Evolutionary conservation across 1,139 yeast genomes (phyloP), one percentile per base, ranked within the genome.

Genomic region (Taphrina confusa): DNA sequence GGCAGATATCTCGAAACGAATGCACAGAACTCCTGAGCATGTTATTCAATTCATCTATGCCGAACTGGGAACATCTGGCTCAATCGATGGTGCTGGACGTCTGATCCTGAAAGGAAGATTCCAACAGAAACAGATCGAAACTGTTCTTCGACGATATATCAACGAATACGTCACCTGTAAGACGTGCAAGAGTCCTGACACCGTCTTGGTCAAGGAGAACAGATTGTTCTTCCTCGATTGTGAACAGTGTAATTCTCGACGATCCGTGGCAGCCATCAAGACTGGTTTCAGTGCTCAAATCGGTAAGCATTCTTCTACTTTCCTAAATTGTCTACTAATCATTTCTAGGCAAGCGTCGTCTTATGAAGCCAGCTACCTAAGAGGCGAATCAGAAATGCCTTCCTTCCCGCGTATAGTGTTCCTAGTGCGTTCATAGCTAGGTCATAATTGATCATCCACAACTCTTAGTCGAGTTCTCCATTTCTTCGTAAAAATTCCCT

Each of bases 41-140:
- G 85, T 92, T 68, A 92, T 91, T 74, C 97, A 90, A 78, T 92
- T 87, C 76, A 78, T 92, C 76, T 94, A 92, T 76, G 97, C 98
- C 1, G 99, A 92, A 79, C 81, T 92, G 82, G 99, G 98, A 84
- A 92, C 99, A 23, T 89, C 97, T 1, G 99, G 99, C 72, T 91
- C 97, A 63, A 92, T 92, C 65, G 99, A 92, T 76, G 98, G 97
- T 73, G 91, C 90, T 74, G 88, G 90, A 79, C 85, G 98, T 76
- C 82, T 92, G 72, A 91, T 92, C 65, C 90, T 92, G 74, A 92
- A 90, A 80, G 99, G 99, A 78, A 87, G 95, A 75, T 92, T 90
- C 81, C 95, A 87, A 77, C 96, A 96, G 69, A 92, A 92, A 77
- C 97, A 91, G 76, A 85, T 92, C 82, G 98, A 92, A 77, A 87